Evolutionary conservation across 805 yeast species (phyloP).

Genomic region (Hanseniaspora vineae): DNA sequence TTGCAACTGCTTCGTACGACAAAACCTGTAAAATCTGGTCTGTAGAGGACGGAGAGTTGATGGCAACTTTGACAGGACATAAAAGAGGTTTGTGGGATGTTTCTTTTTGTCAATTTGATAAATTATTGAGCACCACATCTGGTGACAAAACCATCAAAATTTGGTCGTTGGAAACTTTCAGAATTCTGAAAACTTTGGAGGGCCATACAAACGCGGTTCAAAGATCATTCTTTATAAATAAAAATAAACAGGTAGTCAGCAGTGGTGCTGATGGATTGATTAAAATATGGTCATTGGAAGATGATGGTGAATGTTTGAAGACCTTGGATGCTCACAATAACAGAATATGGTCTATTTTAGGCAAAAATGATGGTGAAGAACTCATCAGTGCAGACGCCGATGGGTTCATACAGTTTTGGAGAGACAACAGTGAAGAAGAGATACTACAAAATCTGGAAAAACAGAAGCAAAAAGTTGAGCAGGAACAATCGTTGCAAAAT

Average conservation of each 20-base stretch:
- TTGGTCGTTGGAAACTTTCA: constrained; percentile 74
- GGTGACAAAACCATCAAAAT: constrained; percentile 86
- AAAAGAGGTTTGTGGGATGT: constrained; percentile 93
- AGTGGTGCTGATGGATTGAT: constrained; percentile 92
- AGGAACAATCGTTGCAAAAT: constrained; percentile 78
- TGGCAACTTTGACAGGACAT: constrained; percentile 80
- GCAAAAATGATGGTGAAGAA: constrained; percentile 49
- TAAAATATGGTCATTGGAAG: constrained; percentile 73
- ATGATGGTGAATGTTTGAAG: constrained; percentile 58
- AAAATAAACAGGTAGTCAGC: constrained; percentile 51
- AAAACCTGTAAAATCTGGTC: constrained; percentile 88
- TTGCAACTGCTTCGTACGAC: constrained; percentile 93
- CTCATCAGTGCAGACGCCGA: constrained; percentile 90
- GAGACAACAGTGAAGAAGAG: constrained; percentile 71
- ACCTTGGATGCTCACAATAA: constrained; percentile 91
- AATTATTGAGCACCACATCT: constrained; percentile 66
- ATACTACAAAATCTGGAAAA: constrained; percentile 37
- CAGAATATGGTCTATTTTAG: constrained; percentile 83
- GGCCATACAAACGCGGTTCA: constrained; percentile 92
- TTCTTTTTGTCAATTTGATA: constrained; percentile 67
- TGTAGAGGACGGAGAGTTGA: constrained; percentile 68
- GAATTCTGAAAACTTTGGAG: constrained; percentile 73
- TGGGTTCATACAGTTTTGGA: constrained; percentile 82
- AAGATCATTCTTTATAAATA: constrained; percentile 57
- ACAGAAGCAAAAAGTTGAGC: constrained; percentile 52